Evolutionary conservation across 2,329 filamentous ascomycete species (phyloP).

Genomic region (Aspergillus sojae): DNA sequence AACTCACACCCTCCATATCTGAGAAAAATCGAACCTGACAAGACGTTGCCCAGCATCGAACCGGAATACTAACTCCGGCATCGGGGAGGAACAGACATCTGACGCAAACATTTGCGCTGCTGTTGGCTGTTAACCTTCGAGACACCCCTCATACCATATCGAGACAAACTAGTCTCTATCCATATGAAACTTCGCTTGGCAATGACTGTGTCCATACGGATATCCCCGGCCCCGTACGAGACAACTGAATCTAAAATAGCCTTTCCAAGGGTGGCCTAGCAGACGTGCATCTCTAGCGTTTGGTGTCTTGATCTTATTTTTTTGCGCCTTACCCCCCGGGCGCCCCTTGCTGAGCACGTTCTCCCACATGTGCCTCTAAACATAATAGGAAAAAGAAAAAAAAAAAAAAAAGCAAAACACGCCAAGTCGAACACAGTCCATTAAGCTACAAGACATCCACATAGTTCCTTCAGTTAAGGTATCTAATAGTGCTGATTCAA

Average conservation of each 20-base stretch:
- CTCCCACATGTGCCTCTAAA: no score
- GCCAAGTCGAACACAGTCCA: neutral
- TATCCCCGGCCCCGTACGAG: neutral
- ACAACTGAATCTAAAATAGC: neutral
- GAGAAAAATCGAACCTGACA: no score
- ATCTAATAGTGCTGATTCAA: neutral
- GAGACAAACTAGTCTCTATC: neutral
- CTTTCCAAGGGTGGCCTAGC: neutral
- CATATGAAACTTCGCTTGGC: neutral
- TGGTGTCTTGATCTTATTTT: no score
- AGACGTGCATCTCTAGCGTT: neutral
- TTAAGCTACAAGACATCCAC: neutral
- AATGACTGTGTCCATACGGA: neutral
- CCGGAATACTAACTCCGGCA: no score
- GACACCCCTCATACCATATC: neutral
- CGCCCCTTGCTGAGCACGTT: no score
- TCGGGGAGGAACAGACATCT: neutral
- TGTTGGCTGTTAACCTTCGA: neutral
- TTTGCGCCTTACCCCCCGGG: no score
- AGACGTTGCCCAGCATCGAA: no score
- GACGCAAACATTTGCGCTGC: neutral
- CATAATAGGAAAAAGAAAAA: no score
- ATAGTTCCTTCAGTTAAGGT: neutral
- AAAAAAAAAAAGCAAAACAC: neutral
- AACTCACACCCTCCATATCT: no score